Evolutionary conservation across 2,329 filamentous ascomycete species (phyloP).

Genomic region (Aspergillus calidoustus): DNA sequence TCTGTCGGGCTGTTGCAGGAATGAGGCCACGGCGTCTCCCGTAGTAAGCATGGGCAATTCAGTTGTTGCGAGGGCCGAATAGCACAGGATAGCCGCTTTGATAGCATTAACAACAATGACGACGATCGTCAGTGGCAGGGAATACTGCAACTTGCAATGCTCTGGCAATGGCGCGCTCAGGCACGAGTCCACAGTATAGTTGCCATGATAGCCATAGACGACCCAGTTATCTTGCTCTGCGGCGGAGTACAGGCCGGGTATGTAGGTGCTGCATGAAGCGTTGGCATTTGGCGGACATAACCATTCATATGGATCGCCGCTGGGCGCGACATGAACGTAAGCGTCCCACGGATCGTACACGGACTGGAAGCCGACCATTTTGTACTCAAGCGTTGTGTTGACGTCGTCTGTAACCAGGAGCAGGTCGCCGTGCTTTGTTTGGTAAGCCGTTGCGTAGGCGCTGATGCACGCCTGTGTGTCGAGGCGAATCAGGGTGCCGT

Average conservation of each 20-base stretch:
- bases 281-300: background rate
- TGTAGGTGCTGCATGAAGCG: background rate
- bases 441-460: background rate
- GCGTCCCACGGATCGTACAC: background rate
- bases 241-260: background rate
- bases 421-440: background rate
- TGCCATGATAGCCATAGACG: too few relatives aligned
- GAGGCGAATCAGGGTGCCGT: background rate
- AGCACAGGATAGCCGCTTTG: too few relatives aligned
- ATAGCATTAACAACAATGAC: conserved; percentile 9
- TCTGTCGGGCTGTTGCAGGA: conserved; percentile 21
- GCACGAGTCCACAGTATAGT: background rate
- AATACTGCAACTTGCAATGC: conserved; percentile 16
- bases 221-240: too few relatives aligned
- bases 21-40: conserved; percentile 32
- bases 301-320: background rate
- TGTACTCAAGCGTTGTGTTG: background rate
- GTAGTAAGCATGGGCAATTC: conserved; percentile 18
- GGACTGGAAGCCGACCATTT: background rate
- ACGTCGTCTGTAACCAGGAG: background rate
- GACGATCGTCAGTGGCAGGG: conserved; percentile 9
- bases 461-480: background rate
- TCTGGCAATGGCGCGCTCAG: conserved; percentile 2
- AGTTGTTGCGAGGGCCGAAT: conserved; percentile 5
- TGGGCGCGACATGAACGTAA: rapidly evolving